Percentiles rank a stretch among this genome's conserved stretches.
Conservation (phyloP, 1,284 basidiomycete genomes). For the Cystobasidium sp. region DNA sequence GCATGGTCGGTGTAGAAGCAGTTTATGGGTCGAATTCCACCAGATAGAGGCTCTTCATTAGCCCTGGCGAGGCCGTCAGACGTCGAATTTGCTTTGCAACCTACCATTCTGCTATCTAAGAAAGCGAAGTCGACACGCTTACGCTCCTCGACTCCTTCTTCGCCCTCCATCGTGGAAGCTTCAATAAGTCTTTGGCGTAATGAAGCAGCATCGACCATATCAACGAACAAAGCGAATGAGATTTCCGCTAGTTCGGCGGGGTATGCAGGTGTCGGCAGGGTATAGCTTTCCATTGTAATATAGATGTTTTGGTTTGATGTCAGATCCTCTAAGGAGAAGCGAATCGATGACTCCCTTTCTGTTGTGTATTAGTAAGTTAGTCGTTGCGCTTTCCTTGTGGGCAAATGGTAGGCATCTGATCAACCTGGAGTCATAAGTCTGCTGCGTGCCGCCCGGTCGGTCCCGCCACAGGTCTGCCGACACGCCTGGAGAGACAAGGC, state of each 20-base stretch:
- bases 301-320: not conserved
- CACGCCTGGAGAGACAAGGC: no score
- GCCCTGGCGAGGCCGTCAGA: no score
- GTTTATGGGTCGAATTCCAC: no score
- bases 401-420: no score
- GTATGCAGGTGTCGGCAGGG: conserved; percentile 19
- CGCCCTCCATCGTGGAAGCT: conserved; percentile 66
- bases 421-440: no score
- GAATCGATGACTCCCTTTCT: no score
- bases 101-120: conserved; percentile 70
- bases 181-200: conserved; percentile 69
- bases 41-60: no score
- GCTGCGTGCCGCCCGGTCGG: no score
- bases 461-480: no score
- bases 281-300: conserved; percentile 24
- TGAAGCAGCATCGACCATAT: conserved; percentile 68
- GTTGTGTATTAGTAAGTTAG: not conserved
- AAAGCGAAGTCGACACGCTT: conserved; percentile 83
- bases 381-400: not conserved
- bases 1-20: no score
- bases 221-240: conserved; percentile 67
- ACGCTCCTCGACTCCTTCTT: conserved; percentile 70
- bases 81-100: conserved; percentile 45
- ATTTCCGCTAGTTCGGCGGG: conserved; percentile 32
- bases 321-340: not conserved